phyloP scores from a whole-genome alignment of 805 yeast species.

The Peterozyma toletana region DNA sequence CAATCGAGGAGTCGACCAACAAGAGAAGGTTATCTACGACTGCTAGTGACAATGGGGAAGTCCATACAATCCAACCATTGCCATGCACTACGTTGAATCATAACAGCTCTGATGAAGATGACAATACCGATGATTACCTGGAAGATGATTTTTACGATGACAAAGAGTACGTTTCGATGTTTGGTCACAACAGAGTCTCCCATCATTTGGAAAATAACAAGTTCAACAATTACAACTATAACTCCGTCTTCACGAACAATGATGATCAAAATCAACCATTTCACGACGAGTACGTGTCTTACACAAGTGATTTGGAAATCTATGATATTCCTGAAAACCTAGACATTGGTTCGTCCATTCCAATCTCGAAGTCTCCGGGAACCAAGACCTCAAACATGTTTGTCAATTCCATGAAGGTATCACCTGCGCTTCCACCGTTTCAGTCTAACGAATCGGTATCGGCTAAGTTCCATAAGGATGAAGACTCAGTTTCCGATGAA shows the following conservation, averaged over 20 bases:
- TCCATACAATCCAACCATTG: slow-evolving; percentile 52
- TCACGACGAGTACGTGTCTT: neutral
- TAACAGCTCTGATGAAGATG: slow-evolving; percentile 58
- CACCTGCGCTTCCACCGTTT: too few relatives aligned
- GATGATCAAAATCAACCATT: slow-evolving; percentile 4
- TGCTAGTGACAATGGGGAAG: slow-evolving; percentile 10
- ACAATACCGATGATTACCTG: slow-evolving; percentile 33
- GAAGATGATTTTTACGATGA: slow-evolving; percentile 20
- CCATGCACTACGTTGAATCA: slow-evolving; percentile 85
- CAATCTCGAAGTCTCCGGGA: too few relatives aligned
- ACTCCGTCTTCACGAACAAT: slow-evolving; percentile 61
- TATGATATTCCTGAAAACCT: slow-evolving; percentile 34
- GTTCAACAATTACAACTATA: slow-evolving; percentile 53
- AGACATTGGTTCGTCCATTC: slow-evolving; percentile 16
- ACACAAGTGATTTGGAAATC: slow-evolving; percentile 18
- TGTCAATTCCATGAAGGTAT: too few relatives aligned
- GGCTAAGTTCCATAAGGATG: too few relatives aligned
- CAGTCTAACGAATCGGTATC: too few relatives aligned
- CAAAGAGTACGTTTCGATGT: slow-evolving; percentile 7
- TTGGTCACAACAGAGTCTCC: slow-evolving; percentile 42
- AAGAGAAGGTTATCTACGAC: neutral
- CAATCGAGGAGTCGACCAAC: neutral
- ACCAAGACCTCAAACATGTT: too few relatives aligned
- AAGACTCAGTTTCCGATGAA: too few relatives aligned
- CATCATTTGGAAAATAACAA: slow-evolving; percentile 68